Conservation (phyloP, 2,329 filamentous ascomycete genomes). For the Pezicula neosporulosa region DNA sequence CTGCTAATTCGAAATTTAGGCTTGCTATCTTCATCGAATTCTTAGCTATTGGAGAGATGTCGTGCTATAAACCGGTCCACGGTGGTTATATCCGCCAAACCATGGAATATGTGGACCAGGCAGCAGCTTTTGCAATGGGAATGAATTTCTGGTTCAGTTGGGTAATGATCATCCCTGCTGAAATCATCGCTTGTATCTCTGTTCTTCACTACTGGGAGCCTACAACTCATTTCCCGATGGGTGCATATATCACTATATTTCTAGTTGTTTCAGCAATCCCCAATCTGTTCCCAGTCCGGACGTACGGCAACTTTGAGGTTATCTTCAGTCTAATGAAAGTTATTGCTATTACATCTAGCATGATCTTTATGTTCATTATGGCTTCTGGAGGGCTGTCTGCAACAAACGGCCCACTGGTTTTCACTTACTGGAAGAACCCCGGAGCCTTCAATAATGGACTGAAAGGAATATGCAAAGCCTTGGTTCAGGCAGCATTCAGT, state of each 20-base stretch:
- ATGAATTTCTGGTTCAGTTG: constrained; percentile 48
- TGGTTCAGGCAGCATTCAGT: constrained; percentile 59
- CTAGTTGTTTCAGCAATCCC: constrained; percentile 43
- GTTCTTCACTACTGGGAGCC: constrained; percentile 49
- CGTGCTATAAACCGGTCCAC: constrained; percentile 56
- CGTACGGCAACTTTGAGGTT: constrained; percentile 55
- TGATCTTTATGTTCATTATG: constrained; percentile 56
- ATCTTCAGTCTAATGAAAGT: constrained; percentile 53
- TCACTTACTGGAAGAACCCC: constrained; percentile 52
- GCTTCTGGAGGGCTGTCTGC: constrained; percentile 47
- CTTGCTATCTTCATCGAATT: constrained; percentile 44
- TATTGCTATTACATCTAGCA: constrained; percentile 53
- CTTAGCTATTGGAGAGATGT: constrained; percentile 51
- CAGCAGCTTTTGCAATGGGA: constrained; percentile 47
- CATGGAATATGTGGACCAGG: constrained; percentile 55
- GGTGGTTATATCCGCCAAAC: constrained; percentile 60
- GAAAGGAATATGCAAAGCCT: constrained; percentile 58
- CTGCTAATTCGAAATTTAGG: constrained; percentile 7
- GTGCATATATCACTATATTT: constrained; percentile 53
- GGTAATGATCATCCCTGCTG: constrained; percentile 46
- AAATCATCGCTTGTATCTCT: constrained; percentile 49
- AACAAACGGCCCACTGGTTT: constrained; percentile 8
- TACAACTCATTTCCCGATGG: constrained; percentile 41
- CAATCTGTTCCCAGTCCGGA: constrained; percentile 50
- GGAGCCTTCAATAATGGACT: constrained; percentile 54